Evolutionary conservation across 2,329 filamentous ascomycete species (phyloP), one percentile per base, ranked within the genome.

Genomic region (Rhinocladiella mackenziei): DNA sequence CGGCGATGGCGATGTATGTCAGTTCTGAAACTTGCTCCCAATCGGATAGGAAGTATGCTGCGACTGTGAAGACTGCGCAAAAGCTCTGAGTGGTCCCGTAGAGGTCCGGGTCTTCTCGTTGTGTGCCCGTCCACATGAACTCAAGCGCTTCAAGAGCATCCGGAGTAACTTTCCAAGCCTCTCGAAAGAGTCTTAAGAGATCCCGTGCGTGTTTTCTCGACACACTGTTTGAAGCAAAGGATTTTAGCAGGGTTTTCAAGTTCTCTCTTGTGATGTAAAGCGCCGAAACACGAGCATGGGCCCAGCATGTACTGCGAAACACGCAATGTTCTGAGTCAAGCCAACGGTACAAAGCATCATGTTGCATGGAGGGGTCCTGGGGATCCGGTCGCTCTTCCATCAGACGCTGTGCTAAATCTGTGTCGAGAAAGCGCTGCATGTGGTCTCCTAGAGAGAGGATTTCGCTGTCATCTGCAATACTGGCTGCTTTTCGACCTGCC

Each of bases 41-140:
- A 14, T 25, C 34, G n/a, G 19, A 37, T 26, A 23, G 18, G 34
- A 37, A 37, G 34, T 37, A 37, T 37, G 34, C 34, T 23, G 34
- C 34, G 22, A 37, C 34, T 13, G 34, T 20, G 19, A 37, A 37
- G 18, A 37, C 34, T 17, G 34, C 19, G 34, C 34, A 37, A 37
- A 37, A 26, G 34, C 15, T 37, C 8, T 26, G 34, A 11, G 17
- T n/a, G 5, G 10, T 19, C 22, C 34, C 34, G 18, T 37, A 37
- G 19, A 37, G 34, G 18, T 37, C 34, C n/a, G 34, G 34, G n/a
- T 37, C 34, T 18, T 37, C 34, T 37, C 18, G 22, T 19, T 23
- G 18, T 4, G 9, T 37, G 18, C 39, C 46, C 8, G 46, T 50
- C 17, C 56, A 55, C 31, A 34, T 34, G 18, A 34, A 34, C 31